Conservation (phyloP, 805 yeast species). For the Limtongia smithiae region DNA sequence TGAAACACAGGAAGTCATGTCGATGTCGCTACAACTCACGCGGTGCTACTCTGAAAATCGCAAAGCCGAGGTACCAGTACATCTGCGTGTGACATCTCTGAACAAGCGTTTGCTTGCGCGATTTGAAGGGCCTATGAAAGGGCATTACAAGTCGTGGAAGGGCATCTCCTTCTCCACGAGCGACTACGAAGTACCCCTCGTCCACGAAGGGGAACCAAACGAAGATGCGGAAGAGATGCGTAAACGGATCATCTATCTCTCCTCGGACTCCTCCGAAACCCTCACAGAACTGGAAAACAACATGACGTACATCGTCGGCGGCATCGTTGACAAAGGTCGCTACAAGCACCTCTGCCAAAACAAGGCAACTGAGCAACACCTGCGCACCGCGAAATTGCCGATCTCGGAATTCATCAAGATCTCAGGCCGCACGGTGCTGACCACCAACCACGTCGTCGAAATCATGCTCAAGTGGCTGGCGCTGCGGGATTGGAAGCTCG, state of each 20-base stretch:
- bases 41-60: slow-evolving; percentile 78
- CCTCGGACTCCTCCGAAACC: slow-evolving; percentile 80
- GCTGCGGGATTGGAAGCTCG: slow-evolving; percentile 72
- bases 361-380: slow-evolving; percentile 72
- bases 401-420: slow-evolving; percentile 78
- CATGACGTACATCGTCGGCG: slow-evolving; percentile 83
- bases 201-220: neutral
- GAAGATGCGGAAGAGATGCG: slow-evolving; percentile 26
- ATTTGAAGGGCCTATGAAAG: slow-evolving; percentile 58
- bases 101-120: slow-evolving; percentile 61
- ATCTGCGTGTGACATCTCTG: slow-evolving; percentile 61
- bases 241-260: slow-evolving; percentile 53
- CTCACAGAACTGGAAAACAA: slow-evolving; percentile 62
- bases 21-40: slow-evolving; percentile 75
- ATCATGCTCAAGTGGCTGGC: slow-evolving; percentile 78
- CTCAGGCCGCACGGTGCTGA: slow-evolving; percentile 82
- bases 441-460: slow-evolving; percentile 94
- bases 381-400: slow-evolving; percentile 75
- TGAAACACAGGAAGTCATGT: slow-evolving; percentile 46
- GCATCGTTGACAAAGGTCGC: slow-evolving; percentile 93
- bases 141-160: slow-evolving; percentile 65
- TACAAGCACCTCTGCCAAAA: slow-evolving; percentile 57
- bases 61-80: slow-evolving; percentile 54
- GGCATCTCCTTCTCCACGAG: slow-evolving; percentile 51
- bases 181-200: slow-evolving; percentile 38